These are phyloP conservation scores for Leccinum boreale DNA, from an alignment of 768 basidiomycete species.

Conservation along the genomic window DNA sequence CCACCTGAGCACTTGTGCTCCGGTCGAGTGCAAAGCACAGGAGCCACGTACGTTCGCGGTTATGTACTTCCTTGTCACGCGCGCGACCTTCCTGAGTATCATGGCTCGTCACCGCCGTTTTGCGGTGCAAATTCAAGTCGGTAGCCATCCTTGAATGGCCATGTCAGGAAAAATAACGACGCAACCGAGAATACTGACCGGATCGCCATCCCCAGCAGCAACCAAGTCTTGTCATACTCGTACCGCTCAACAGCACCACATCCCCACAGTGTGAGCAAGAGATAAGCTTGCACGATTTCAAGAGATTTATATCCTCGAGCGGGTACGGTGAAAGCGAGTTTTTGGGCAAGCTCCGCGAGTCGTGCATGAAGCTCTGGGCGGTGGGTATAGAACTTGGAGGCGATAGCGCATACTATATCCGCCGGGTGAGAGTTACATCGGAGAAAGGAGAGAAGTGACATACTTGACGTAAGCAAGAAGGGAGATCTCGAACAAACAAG, in stretches of 20 bases:
- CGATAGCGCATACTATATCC: conserved; percentile 83
- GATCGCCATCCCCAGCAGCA: conserved; percentile 82
- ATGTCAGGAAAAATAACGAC: conserved; percentile 8
- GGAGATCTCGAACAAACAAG: conserved; percentile 93
- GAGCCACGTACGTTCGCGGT: conserved; percentile 94
- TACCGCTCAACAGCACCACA: conserved; percentile 94
- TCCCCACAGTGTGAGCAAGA: conserved; percentile 86
- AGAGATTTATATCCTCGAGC: conserved; percentile 89
- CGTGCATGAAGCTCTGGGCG: conserved; percentile 80
- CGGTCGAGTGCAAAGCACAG: conserved; percentile 83
- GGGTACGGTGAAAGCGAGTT: conserved; percentile 84
- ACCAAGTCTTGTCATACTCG: conserved; percentile 95
- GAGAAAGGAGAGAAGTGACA: conserved; percentile 27
- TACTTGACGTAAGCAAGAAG: conserved; percentile 90
- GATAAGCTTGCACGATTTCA: conserved; percentile 93
- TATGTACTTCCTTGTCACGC: conserved; percentile 83
- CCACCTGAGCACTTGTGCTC: conserved; percentile 93
- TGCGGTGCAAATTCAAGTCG: conserved; percentile 92
- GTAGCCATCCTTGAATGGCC: conserved; percentile 74
- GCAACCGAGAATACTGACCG: conserved; percentile 41
- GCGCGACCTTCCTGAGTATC: conserved; percentile 79
- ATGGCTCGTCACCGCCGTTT: conserved; percentile 54
- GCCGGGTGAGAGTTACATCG: neutral
- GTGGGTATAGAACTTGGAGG: conserved; percentile 82
- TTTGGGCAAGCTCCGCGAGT: conserved; percentile 78